Evolutionary conservation across 768 basidiomycete genomes (phyloP), one percentile per base, ranked within the genome.

Genomic region (Sarcomyxa edulis): DNA sequence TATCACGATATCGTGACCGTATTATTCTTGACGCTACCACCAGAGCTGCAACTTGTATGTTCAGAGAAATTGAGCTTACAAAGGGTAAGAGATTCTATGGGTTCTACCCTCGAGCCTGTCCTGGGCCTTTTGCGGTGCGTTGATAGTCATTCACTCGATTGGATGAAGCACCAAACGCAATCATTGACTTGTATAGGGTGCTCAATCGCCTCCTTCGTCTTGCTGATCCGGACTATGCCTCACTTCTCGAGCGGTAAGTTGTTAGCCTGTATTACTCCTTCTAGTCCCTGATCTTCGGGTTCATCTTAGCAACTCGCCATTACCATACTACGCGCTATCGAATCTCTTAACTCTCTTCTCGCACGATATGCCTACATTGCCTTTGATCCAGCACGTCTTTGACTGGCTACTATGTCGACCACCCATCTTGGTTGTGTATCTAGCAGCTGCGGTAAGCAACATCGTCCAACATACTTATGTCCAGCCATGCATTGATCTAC

Each of bases 1-100:
- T 95, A 87, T 59, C 93, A 96, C 53, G 93, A 96, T 52, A 90
- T 97, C 29, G 69, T 90, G 15, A 85, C 89, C 1, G 90, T 96
- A 9, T 44, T 96, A 3, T 81, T 79, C 48, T 68, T 92, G 22
- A 89, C 86, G 0, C 62, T 91, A 5, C 84, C 84, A 2, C 58
- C 56, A 18, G 74, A 78, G 30, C 48, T 77, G 16, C 82, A 74
- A 30, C 55, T 81, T 0, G 56, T 60, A 3, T 80, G 75, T 33
- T 69, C 69, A 6, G 87, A 91, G 62, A 80, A 85, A 48, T 49
- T 92, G 23, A 89, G 85, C 51, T 57, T 92, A 23, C 78, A 88
- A 34, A 57, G 91, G 14, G 67, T 94, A 5, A 68, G 93, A 39
- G 93, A 97, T 58, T 81, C 91, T 1, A 95, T 95, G 93, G 85